Evolutionary conservation across 306 rosid genomes (phyloP).

Genomic region (Alnus glutinosa): DNA sequence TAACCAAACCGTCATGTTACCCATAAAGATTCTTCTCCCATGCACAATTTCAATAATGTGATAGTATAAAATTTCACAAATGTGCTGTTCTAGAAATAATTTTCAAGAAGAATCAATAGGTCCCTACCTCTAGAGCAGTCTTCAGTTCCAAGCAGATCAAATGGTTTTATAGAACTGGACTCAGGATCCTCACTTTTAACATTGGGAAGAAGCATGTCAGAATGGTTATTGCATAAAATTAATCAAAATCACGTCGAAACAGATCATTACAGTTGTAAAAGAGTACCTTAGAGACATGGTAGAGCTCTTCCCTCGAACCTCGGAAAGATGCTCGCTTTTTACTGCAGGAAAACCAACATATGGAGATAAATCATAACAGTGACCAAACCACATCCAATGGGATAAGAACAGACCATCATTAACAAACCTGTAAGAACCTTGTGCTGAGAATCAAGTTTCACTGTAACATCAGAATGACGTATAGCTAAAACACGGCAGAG

Average conservation of each 20-base stretch:
- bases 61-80: neutral
- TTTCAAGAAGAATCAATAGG: conserved; percentile 23
- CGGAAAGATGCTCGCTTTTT: conserved; percentile 86
- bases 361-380: conserved; percentile 6
- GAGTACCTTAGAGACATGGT: conserved; percentile 55
- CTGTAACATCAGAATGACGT: conserved; percentile 85
- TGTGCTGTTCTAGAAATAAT: neutral
- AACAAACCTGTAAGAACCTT: conserved; percentile 92
- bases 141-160: conserved; percentile 69
- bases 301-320: conserved; percentile 72
- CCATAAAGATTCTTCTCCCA: neutral
- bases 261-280: conserved; percentile 1
- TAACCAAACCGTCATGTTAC: neutral
- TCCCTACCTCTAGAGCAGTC: conserved; percentile 69
- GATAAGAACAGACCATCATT: conserved; percentile 1
- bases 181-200: conserved; percentile 56
- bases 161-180: conserved; percentile 62
- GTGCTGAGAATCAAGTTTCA: conserved; percentile 96
- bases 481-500: conserved; percentile 89
- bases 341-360: conserved; percentile 48
- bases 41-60: neutral
- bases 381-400: conserved; percentile 1
- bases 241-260: conserved; percentile 13
- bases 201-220: conserved; percentile 27
- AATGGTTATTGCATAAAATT: conserved; percentile 8